These are phyloP conservation scores for Arthroderma uncinatum DNA, from an alignment of 2,329 filamentous ascomycete species.

Conservation along the genomic window DNA sequence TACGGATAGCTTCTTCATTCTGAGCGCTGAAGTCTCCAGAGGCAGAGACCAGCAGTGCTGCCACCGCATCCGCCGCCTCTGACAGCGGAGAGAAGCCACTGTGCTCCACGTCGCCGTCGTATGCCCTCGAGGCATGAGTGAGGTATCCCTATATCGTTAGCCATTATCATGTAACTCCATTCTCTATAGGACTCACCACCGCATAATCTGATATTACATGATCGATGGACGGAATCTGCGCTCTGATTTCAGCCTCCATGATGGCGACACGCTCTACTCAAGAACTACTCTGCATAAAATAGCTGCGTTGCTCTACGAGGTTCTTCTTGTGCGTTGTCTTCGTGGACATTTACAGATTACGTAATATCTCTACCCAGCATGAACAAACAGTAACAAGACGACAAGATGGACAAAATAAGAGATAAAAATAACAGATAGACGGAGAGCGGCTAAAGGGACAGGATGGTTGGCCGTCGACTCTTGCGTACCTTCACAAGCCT, in stretches of 20 bases:
- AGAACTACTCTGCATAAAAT: too few relatives aligned
- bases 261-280: not conserved
- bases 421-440: too few relatives aligned
- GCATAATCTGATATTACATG: constrained; percentile 84
- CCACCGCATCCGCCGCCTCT: constrained; percentile 74
- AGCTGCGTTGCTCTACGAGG: too few relatives aligned
- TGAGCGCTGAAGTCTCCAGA: constrained; percentile 65
- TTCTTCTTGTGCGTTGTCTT: too few relatives aligned
- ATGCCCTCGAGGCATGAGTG: constrained; percentile 79
- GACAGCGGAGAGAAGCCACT: constrained; percentile 62
- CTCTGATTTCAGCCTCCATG: constrained; percentile 83
- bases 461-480: too few relatives aligned
- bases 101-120: constrained; percentile 60
- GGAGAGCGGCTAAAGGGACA: too few relatives aligned
- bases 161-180: not conserved
- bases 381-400: too few relatives aligned
- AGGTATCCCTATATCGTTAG: constrained; percentile 61
- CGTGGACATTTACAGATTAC: too few relatives aligned
- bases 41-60: constrained; percentile 85
- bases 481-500: too few relatives aligned
- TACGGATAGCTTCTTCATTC: constrained; percentile 66
- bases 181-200: constrained; percentile 38
- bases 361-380: too few relatives aligned
- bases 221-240: constrained; percentile 76
- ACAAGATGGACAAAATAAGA: too few relatives aligned